Base-by-base conservation (phyloP, 768 basidiomycete species). In the Cantharellus anzutake region DNA sequence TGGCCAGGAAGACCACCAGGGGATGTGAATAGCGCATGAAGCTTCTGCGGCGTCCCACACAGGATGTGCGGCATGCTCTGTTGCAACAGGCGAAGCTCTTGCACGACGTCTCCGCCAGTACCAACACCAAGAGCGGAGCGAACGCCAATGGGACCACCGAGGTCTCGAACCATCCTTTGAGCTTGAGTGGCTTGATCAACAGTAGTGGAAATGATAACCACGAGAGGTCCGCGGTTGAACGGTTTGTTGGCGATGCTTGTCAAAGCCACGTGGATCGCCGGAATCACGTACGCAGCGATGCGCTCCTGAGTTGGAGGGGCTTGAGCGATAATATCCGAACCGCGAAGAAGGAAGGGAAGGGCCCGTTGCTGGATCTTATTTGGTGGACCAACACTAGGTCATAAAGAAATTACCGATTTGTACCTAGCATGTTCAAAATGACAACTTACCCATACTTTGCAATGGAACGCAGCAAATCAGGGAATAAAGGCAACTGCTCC, bases 341-440 rank as follows among this genome's bases (percentile, higher is more conserved):
- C 93, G 57, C 85, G 80, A 41, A 98, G 76, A 61, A 99, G 80
- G 73, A 97, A 97, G 4, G 96, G 96, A 56, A 99, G 74, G 51
- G 96, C 93, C 55, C 94, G 80, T 68, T 94, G 91, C 71, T 98
- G 96, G 64, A 99, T 96, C 75, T 99, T 99, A 71, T 97, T 97
- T 3, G 96, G 96, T 2, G 96, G 96, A 0, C 94, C 93, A 63
- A 98, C 84, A 48, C 92, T 93, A 66, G 62, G 40, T 60, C 34
- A 56, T 34, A 35, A 14, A 7, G 39, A 57, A 29, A 38, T 51
- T 3, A 59, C 20, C 29, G 34, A 40, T n/a, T 41, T 40, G 37
- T 44, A 38, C 20, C 41, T 51, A 59, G 60, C 2, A 51, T 61
- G 42, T 5, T 41, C 35, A 29, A 29, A 29, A 11, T 11, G 14